phyloP scores from a whole-genome alignment of 148 eudicot species.

The Rhododendron kiyosumense region DNA sequence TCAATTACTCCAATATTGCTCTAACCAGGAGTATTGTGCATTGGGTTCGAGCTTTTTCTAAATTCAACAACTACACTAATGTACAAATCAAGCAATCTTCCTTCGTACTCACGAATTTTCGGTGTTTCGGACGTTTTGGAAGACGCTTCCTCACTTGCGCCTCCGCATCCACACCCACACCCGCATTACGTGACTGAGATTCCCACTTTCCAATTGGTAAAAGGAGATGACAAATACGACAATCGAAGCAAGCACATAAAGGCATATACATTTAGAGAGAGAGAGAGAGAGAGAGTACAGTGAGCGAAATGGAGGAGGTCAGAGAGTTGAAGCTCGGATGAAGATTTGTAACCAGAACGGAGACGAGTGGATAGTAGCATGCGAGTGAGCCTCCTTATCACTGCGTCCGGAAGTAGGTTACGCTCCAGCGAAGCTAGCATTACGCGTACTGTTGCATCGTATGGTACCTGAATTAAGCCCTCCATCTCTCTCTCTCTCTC shows the following conservation, averaged over 20 bases:
- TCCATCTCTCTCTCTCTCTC: slow-evolving; percentile 32
- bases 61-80: not conserved
- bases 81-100: not conserved
- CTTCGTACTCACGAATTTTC: not conserved
- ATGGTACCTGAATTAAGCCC: slow-evolving; percentile 41
- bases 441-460: slow-evolving; percentile 53
- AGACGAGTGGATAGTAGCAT: slow-evolving; percentile 60
- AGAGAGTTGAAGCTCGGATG: slow-evolving; percentile 56
- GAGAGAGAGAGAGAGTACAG: slow-evolving; percentile 34
- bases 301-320: slow-evolving; percentile 63
- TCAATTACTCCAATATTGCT: too few species aligned
- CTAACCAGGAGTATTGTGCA: too few species aligned
- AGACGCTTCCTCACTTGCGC: not conserved
- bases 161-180: not conserved
- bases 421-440: slow-evolving; percentile 66
- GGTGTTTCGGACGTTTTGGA: not conserved
- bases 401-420: slow-evolving; percentile 66
- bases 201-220: not conserved
- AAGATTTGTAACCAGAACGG: slow-evolving; percentile 55
- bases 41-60: too few species aligned
- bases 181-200: not conserved
- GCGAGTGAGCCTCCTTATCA: slow-evolving; percentile 66
- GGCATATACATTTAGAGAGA: not conserved
- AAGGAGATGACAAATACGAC: not conserved
- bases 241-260: not conserved